phyloP scores from a whole-genome alignment of 1,139 yeast genomes.

The Yamadazyma kanchanaburiensis region DNA sequence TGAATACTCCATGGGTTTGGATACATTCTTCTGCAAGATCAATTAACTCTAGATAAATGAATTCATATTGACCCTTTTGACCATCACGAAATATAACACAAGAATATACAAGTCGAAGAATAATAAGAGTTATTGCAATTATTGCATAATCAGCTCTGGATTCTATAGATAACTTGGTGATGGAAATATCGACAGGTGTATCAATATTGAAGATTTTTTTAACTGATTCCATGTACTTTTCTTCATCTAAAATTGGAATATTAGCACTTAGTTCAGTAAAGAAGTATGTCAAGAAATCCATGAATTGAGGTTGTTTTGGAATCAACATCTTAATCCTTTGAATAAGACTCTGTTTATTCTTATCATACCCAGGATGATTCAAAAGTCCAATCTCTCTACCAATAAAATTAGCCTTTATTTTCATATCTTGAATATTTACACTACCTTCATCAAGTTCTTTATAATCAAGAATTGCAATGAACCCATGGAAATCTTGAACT shows the following conservation, averaged over 20 bases:
- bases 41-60: conserved; percentile 28
- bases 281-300: conserved; percentile 18
- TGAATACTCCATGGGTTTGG: conserved; percentile 30
- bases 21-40: conserved; percentile 32
- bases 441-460: conserved; percentile 4
- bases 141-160: conserved; percentile 25
- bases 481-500: too few relatives aligned
- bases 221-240: conserved; percentile 16
- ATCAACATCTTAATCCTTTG: conserved; percentile 6
- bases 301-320: conserved; percentile 8
- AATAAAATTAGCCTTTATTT: conserved; percentile 3
- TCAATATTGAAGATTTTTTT: conserved; percentile 13
- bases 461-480: conserved; percentile 6
- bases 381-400: conserved; percentile 7
- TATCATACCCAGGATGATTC: conserved; percentile 4
- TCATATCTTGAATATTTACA: conserved; percentile 3
- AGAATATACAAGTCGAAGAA: conserved; percentile 23
- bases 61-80: conserved; percentile 8
- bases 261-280: conserved; percentile 41
- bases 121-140: conserved; percentile 21
- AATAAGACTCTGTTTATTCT: conserved; percentile 1
- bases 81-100: conserved; percentile 21
- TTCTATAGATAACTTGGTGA: conserved; percentile 16
- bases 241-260: conserved; percentile 48
- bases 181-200: conserved; percentile 14